A percentile compares a stretch with the other conserved stretches of the same genome.
Conservation (phyloP, 192 early-diverging fungal genomes). For the Coemansia sp. region DNA sequence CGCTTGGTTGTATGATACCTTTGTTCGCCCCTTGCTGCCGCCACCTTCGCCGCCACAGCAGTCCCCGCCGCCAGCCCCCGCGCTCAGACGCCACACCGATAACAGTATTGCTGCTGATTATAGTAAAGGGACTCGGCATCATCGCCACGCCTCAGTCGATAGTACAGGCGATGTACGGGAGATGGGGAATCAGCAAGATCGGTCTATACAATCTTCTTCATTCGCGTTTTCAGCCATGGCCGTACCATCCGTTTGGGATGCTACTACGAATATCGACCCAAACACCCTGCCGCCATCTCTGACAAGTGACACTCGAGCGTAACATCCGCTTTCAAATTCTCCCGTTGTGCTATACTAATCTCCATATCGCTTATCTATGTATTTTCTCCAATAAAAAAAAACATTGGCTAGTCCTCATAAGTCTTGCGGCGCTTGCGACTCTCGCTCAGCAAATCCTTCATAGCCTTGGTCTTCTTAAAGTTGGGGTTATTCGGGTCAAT, state of each 20-base stretch:
- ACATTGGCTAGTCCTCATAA: constrained; percentile 14
- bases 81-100: constrained; percentile 5
- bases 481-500: constrained; percentile 95
- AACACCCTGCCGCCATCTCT: background rate
- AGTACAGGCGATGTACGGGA: background rate
- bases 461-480: constrained; percentile 61
- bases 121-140: background rate
- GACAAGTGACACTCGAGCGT: background rate
- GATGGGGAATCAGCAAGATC: background rate
- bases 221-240: constrained; percentile 22
- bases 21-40: constrained; percentile 47
- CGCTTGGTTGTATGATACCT: constrained; percentile 50
- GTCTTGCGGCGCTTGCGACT: constrained; percentile 54
- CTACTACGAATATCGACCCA: background rate
- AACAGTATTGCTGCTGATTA: background rate
- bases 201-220: background rate
- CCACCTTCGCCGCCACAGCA: constrained; percentile 15
- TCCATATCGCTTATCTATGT: background rate
- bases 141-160: background rate
- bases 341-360: no score
- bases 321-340: background rate
- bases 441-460: constrained; percentile 44
- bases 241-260: constrained; percentile 44
- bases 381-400: background rate
- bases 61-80: background rate